Percentiles rank a stretch among this genome's conserved stretches.
Conservation (phyloP, 805 yeast species). For the Zygosaccharomyces bisporus region DNA sequence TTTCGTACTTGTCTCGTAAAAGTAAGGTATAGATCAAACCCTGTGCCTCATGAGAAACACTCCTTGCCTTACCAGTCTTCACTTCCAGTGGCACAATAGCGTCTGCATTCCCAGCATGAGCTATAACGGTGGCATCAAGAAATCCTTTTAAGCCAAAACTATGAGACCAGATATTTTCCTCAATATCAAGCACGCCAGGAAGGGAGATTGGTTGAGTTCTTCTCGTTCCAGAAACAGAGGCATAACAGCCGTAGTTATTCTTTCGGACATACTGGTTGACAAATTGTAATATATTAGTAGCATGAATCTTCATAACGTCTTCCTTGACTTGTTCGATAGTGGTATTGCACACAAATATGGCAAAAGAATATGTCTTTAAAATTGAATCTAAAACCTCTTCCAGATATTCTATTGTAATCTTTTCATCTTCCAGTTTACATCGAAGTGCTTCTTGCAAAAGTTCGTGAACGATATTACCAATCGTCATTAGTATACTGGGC, state of each 20-base stretch:
- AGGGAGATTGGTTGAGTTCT: slow-evolving; percentile 47
- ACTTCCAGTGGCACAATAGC: slow-evolving; percentile 82
- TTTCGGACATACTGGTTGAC: slow-evolving; percentile 43
- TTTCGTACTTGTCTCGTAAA: slow-evolving; percentile 72
- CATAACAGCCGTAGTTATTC: slow-evolving; percentile 27
- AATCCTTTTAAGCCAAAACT: slow-evolving; percentile 84
- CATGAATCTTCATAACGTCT: slow-evolving; percentile 44
- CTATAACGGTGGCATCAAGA: slow-evolving; percentile 81
- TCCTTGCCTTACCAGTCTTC: slow-evolving; percentile 71
- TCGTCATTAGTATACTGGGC: slow-evolving; percentile 57
- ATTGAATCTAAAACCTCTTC: slow-evolving; percentile 38
- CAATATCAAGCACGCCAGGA: slow-evolving; percentile 70
- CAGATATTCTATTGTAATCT: slow-evolving; percentile 30
- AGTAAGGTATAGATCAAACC: slow-evolving; percentile 76
- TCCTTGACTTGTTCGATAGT: slow-evolving; percentile 43
- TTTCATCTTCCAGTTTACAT: slow-evolving; percentile 29
- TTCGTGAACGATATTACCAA: slow-evolving; percentile 82
- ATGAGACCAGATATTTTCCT: slow-evolving; percentile 91
- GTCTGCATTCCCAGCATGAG: slow-evolving; percentile 40
- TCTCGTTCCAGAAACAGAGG: slow-evolving; percentile 29
- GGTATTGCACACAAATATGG: slow-evolving; percentile 54
- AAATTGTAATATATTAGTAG: slow-evolving; percentile 53
- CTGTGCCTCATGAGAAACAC: slow-evolving; percentile 77
- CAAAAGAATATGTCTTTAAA: slow-evolving; percentile 44
- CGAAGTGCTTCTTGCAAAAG: slow-evolving; percentile 53